phyloP scores from a whole-genome alignment of 2,329 filamentous ascomycete species.

The Ceratocystis colombiana region DNA sequence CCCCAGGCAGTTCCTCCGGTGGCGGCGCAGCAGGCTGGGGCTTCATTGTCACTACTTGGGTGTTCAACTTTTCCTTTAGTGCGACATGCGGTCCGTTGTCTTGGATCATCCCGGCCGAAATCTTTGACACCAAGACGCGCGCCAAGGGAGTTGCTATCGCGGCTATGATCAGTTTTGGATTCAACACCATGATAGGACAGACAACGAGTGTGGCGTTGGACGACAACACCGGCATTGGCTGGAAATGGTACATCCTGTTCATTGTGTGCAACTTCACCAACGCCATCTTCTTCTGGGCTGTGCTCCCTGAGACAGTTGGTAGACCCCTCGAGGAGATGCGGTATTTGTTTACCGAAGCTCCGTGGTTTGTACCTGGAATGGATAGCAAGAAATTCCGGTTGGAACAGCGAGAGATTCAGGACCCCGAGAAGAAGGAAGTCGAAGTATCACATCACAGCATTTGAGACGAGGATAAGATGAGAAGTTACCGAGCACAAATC shows the following conservation, averaged over 20 bases:
- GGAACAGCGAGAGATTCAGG: constrained; percentile 50
- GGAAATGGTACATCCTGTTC: constrained; percentile 41
- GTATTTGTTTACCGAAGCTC: constrained; percentile 54
- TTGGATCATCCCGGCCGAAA: constrained; percentile 56
- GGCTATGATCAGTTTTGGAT: constrained; percentile 62
- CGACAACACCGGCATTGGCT: constrained; percentile 36
- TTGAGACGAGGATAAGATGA: background rate
- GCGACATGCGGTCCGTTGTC: constrained; percentile 57
- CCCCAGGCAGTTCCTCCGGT: constrained; percentile 33
- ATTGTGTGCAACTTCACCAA: constrained; percentile 49
- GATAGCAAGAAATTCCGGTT: constrained; percentile 36
- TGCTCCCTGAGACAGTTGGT: constrained; percentile 56
- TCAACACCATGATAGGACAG: constrained; percentile 62
- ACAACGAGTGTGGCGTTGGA: constrained; percentile 49
- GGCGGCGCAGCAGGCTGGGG: constrained; percentile 50
- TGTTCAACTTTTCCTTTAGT: constrained; percentile 70
- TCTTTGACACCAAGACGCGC: constrained; percentile 67
- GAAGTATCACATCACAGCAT: constrained; percentile 15
- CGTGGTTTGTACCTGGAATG: constrained; percentile 50
- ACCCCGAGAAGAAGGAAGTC: constrained; percentile 42
- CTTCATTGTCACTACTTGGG: constrained; percentile 64
- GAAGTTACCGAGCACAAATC: background rate
- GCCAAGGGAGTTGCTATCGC: constrained; percentile 65
- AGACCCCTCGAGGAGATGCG: constrained; percentile 60
- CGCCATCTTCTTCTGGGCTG: constrained; percentile 47